These are phyloP conservation scores for Cyathus striatus DNA, from an alignment of 768 basidiomycete species.

Conservation along the genomic window DNA sequence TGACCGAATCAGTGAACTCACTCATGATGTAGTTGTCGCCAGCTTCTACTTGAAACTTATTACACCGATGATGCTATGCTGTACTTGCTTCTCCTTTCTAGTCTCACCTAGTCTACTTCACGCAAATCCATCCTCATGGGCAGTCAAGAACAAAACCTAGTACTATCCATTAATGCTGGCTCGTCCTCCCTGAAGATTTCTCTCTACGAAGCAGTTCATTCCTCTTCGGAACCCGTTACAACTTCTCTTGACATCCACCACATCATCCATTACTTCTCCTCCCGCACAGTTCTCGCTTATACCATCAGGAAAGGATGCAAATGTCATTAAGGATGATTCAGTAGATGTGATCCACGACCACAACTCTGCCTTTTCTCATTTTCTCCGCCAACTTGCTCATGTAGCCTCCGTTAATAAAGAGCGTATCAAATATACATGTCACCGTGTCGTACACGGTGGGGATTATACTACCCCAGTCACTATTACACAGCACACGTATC, in stretches of 20 bases:
- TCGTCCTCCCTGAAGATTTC: conserved; percentile 86
- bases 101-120: too few relatives aligned
- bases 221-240: conserved; percentile 20
- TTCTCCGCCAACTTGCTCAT: conserved; percentile 42
- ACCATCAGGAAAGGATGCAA: conserved; percentile 6
- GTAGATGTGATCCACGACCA: conserved; percentile 47
- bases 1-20: not conserved
- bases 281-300: conserved; percentile 48
- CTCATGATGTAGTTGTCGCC: not conserved
- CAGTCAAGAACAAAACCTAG: conserved; percentile 30
- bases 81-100: not conserved
- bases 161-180: conserved; percentile 75
- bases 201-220: conserved; percentile 38
- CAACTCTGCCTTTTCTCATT: conserved; percentile 55
- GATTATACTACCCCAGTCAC: conserved; percentile 65
- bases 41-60: too few relatives aligned
- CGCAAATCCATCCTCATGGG: too few relatives aligned
- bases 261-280: conserved; percentile 54
- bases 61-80: not conserved
- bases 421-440: conserved; percentile 55
- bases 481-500: conserved; percentile 62
- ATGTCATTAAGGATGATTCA: conserved; percentile 24
- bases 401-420: conserved; percentile 35
- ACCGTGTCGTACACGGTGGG: conserved; percentile 87
- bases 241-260: conserved; percentile 45